Conservation (phyloP, 1,284 basidiomycete genomes). For the Marasmius tenuissimus region DNA sequence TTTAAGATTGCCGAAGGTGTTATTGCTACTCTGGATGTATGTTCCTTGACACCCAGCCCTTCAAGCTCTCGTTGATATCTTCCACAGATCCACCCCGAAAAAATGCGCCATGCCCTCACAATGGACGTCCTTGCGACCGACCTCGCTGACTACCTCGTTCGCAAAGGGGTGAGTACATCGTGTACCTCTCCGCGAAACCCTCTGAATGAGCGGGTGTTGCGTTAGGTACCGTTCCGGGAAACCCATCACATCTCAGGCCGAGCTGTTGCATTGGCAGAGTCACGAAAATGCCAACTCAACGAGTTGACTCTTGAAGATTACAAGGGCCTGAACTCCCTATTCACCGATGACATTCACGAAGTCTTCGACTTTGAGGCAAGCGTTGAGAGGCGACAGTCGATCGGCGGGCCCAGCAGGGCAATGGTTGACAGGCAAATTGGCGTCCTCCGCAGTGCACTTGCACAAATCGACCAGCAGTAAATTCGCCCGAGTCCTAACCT, state of each 20-base stretch:
- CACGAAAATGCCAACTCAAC: conserved; percentile 77
- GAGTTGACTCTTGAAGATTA: conserved; percentile 82
- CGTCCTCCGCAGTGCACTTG: conserved; percentile 53
- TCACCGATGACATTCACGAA: conserved; percentile 77
- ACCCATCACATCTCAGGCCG: conserved; percentile 98
- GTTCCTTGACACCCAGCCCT: background rate
- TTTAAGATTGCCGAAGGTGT: conserved; percentile 95
- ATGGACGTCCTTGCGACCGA: conserved; percentile 98
- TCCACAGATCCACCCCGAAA: conserved; percentile 78
- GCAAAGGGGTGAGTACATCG: conserved; percentile 80
- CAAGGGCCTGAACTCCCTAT: conserved; percentile 73
- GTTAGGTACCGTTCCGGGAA: conserved; percentile 90
- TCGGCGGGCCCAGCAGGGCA: conserved; percentile 86
- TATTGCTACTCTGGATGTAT: conserved; percentile 86
- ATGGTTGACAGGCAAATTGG: conserved; percentile 87
- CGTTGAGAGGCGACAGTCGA: conserved; percentile 92
- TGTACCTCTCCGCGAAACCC: background rate
- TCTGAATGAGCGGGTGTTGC: conserved; percentile 6
- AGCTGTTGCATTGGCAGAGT: conserved; percentile 92
- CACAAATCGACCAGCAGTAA: background rate
- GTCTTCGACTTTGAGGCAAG: conserved; percentile 94
- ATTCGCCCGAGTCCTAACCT: background rate
- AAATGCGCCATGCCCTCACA: conserved; percentile 89
- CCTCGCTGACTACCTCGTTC: conserved; percentile 95
- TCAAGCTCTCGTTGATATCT: background rate